Evolutionary conservation across 768 basidiomycete species (phyloP).

Genomic region (Cantharellus anzutake): DNA sequence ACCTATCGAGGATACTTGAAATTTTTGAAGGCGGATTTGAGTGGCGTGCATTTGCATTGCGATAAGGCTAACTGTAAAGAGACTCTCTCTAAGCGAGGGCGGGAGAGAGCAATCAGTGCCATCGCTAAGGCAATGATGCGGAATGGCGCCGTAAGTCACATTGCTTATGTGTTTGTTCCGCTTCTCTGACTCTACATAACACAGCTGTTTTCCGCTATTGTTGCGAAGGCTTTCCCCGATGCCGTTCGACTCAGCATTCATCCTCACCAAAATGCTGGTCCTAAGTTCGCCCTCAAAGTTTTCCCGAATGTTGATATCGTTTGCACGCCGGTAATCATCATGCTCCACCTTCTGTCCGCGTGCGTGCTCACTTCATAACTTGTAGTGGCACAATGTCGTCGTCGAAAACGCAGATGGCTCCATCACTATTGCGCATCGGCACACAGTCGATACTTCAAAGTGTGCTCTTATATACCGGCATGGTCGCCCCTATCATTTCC

Average conservation of each 20-base stretch:
- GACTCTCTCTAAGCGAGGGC: no score
- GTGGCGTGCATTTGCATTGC: not conserved
- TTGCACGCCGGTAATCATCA: not conserved
- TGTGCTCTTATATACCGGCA: not conserved
- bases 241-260: slow-evolving; percentile 1
- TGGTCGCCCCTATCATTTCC: not conserved
- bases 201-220: not conserved
- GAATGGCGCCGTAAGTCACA: not conserved
- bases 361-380: not conserved
- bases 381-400: not conserved
- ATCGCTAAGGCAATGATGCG: not conserved
- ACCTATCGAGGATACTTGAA: not conserved
- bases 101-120: not conserved
- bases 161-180: not conserved
- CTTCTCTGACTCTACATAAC: not conserved
- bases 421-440: not conserved
- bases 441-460: not conserved
- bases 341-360: not conserved
- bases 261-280: not conserved
- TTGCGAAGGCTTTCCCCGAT: not conserved
- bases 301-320: not conserved
- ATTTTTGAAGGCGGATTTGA: not conserved
- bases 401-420: not conserved
- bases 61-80: no score
- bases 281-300: not conserved